A percentile compares a stretch with the other conserved stretches of the same genome.
These are phyloP conservation scores for Westerdykella aurantiaca DNA, from an alignment of 2,329 filamentous ascomycete species.

Conservation along the genomic window DNA sequence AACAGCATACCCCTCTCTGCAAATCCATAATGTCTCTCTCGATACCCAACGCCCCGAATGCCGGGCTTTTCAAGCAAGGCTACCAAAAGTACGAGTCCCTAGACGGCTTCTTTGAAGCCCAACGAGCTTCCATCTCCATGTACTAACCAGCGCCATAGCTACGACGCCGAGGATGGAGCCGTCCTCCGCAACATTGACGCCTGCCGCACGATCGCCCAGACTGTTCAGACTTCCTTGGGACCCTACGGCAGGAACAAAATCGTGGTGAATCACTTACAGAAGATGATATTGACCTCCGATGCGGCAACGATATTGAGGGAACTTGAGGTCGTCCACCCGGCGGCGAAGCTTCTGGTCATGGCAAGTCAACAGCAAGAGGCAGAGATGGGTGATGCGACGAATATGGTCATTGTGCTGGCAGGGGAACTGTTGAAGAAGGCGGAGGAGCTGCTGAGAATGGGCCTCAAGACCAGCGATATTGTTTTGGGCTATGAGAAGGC, in stretches of 20 bases:
- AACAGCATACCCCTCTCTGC: constrained; percentile 26
- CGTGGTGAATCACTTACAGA: constrained; percentile 98
- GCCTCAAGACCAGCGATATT: constrained; percentile 96
- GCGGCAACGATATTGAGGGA: constrained; percentile 95
- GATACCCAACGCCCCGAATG: constrained; percentile 89
- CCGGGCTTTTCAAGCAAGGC: constrained; percentile 88
- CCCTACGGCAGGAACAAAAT: constrained; percentile 99
- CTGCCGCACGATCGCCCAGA: constrained; percentile 90
- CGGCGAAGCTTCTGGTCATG: constrained; percentile 97
- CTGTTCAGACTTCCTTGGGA: constrained; percentile 92
- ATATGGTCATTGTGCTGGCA: constrained; percentile 91
- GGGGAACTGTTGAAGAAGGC: constrained; percentile 96
- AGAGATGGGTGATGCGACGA: constrained; percentile 98
- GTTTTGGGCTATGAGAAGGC: constrained; percentile 94
- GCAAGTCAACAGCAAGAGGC: constrained; percentile 97
- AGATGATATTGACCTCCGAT: constrained; percentile 98
- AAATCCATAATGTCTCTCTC: constrained; percentile 75
- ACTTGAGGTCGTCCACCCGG: constrained; percentile 96
- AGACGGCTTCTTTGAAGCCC: constrained; percentile 1
- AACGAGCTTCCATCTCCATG: constrained; percentile 10
- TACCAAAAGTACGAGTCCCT: constrained; percentile 75
- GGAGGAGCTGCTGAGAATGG: constrained; percentile 93
- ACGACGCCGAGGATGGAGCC: constrained; percentile 98
- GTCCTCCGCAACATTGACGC: constrained; percentile 98
- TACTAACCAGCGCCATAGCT: constrained; percentile 55